phyloP scores from a whole-genome alignment of 345 rosid species.

The Pseudoturritis turrita region DNA sequence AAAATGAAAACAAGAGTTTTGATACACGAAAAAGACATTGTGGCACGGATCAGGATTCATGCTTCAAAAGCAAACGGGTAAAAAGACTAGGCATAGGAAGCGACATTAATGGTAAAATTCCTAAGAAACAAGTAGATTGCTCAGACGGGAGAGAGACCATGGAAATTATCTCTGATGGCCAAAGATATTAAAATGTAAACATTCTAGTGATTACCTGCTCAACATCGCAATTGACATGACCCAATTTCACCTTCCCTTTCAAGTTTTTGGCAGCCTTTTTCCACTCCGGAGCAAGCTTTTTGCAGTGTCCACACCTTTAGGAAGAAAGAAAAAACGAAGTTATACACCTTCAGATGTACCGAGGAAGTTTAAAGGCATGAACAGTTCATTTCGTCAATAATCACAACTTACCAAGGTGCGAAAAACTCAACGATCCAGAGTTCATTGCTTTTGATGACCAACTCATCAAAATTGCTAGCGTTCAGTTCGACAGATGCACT shows the following conservation, averaged over 20 bases:
- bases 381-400: not conserved
- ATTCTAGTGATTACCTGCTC: slow-evolving; percentile 55
- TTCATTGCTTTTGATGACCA: slow-evolving; percentile 92
- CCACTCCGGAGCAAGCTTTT: slow-evolving; percentile 98
- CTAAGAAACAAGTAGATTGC: not conserved
- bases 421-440: slow-evolving; percentile 98
- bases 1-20: not conserved
- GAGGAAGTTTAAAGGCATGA: not conserved
- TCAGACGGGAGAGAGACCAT: not conserved
- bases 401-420: slow-evolving; percentile 83
- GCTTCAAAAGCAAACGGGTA: not conserved
- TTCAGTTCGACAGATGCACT: slow-evolving; percentile 73
- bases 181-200: not conserved
- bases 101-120: not conserved
- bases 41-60: slow-evolving; percentile 4
- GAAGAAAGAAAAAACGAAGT: not conserved
- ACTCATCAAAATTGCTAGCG: slow-evolving; percentile 81
- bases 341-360: slow-evolving; percentile 1
- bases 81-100: not conserved
- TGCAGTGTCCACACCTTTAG: slow-evolving; percentile 97
- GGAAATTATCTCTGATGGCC: not conserved
- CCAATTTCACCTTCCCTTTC: slow-evolving; percentile 97
- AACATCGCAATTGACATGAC: slow-evolving; percentile 92
- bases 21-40: not conserved
- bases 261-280: slow-evolving; percentile 88